A percentile compares a stretch with the other conserved stretches of the same genome.
These are phyloP conservation scores for Coriolopsis trogii DNA, from an alignment of 1,284 basidiomycete genomes.

Conservation along the genomic window DNA sequence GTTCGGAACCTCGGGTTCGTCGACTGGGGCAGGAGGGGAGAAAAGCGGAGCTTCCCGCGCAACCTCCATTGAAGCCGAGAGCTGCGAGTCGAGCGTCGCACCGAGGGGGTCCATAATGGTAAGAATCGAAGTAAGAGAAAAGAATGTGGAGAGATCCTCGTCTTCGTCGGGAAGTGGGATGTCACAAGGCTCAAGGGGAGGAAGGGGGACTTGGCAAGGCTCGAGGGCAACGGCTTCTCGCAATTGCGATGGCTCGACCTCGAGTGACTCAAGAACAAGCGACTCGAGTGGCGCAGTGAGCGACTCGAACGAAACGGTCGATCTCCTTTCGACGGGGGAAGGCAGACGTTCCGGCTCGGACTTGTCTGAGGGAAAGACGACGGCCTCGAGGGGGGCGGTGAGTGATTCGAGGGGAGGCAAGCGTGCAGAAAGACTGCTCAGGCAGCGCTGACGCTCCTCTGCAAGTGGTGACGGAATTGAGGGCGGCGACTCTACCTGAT, in stretches of 20 bases:
- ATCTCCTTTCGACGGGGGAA: background rate
- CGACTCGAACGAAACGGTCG: slow-evolving; percentile 12
- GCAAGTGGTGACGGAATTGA: slow-evolving; percentile 6
- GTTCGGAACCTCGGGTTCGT: slow-evolving; percentile 53
- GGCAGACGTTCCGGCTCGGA: background rate
- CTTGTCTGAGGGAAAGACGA: background rate
- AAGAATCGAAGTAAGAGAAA: too few relatives aligned
- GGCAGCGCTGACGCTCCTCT: background rate
- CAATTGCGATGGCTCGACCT: background rate
- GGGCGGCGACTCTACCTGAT: slow-evolving; percentile 3
- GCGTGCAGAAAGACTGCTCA: slow-evolving; percentile 7
- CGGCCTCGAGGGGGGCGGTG: slow-evolving; percentile 13
- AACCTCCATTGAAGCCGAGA: slow-evolving; percentile 16
- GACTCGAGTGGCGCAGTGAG: slow-evolving; percentile 19
- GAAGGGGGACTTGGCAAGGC: slow-evolving; percentile 1
- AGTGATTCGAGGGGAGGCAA: slow-evolving; percentile 10
- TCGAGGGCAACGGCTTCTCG: too few relatives aligned
- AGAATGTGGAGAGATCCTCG: too few relatives aligned
- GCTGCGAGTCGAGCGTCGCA: slow-evolving; percentile 18
- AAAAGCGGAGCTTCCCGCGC: slow-evolving; percentile 11
- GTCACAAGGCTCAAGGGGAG: slow-evolving; percentile 6
- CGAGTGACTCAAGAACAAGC: background rate
- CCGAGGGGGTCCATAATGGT: slow-evolving; percentile 17
- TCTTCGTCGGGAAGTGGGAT: slow-evolving; percentile 3
- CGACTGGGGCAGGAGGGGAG: slow-evolving; percentile 20